Evolutionary conservation across 2,329 filamentous ascomycete genomes (phyloP), one percentile per base, ranked within the genome.

Genomic region (Cordyceps sp.): DNA sequence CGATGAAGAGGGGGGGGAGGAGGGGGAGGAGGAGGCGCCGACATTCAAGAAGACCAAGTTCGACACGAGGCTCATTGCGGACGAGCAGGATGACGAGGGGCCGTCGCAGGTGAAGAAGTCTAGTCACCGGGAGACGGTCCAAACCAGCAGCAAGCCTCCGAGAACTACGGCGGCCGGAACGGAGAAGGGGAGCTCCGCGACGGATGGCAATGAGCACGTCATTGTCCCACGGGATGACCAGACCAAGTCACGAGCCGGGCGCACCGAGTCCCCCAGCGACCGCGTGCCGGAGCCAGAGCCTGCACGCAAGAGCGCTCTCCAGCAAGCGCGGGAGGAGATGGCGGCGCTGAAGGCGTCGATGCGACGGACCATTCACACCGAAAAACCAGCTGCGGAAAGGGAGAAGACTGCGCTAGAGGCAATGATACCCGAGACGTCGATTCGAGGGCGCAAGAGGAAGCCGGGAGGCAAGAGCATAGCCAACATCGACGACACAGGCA

Each of bases 311-410:
- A 63, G 64, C 2, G 62, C 65, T 1, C 55, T 86, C 9, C 75
- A 84, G 39, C 63, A 63, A 41, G 81, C 79, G 4, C 86, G 86
- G 41, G 79, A 81, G 24, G 78, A 90, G 45, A 84, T 88, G 33
- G 79, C 78, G 5, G 77, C 77, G 2, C 58, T 90, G 4, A 88
- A 86, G 51, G 78, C 78, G 8, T 85, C 79, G 1, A 83, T 90
- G 77, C 78, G 75, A 47, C 68, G 81, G 22, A 78, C 65, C 16
- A 56, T 69, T 18, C 55, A 66, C 32, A 46, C 53, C 1, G 62
- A 50, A 24, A 60, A 41, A 14, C 57, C 63, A 2, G 61, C 64
- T 19, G 58, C 63, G 36, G 64, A 73, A 40, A 69, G 69, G 39
- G 71, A 69, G 45, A 78, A 77, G 44, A 77, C 76, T 2, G 66